Conservation (phyloP, 2,329 filamentous ascomycete genomes). For the Cytospora piceicola region DNA sequence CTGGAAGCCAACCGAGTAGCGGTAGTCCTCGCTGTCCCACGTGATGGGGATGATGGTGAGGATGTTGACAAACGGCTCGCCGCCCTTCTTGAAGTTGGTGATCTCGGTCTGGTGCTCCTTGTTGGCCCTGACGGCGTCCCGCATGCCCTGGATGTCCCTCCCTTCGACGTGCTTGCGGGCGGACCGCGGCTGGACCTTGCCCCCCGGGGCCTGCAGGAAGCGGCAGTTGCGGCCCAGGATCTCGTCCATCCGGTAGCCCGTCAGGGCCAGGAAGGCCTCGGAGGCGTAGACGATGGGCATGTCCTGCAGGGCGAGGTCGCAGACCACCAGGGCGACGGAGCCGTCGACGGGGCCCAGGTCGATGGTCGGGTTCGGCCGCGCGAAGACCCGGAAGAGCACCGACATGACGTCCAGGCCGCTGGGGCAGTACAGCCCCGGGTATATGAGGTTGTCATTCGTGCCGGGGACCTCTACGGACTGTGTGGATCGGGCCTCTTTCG, state of each 20-base stretch:
- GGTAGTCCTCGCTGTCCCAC: slow-evolving; percentile 66
- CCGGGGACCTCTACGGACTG: slow-evolving; percentile 24
- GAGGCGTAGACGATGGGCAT: slow-evolving; percentile 83
- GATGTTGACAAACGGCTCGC: slow-evolving; percentile 78
- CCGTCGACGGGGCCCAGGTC: slow-evolving; percentile 82
- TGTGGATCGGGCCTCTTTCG: slow-evolving; percentile 26
- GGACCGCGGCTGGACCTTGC: slow-evolving; percentile 62
- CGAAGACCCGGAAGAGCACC: slow-evolving; percentile 67
- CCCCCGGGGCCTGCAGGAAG: slow-evolving; percentile 78
- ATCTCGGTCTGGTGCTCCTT: slow-evolving; percentile 57
- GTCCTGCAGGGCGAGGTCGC: slow-evolving; percentile 75
- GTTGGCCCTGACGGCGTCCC: slow-evolving; percentile 48
- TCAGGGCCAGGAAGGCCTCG: slow-evolving; percentile 76
- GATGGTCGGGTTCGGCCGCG: slow-evolving; percentile 73
- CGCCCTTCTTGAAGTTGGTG: slow-evolving; percentile 82
- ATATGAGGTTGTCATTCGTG: slow-evolving; percentile 54
- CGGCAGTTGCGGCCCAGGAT: slow-evolving; percentile 81
- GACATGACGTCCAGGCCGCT: slow-evolving; percentile 60
- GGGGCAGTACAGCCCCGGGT: slow-evolving; percentile 58
- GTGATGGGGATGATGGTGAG: slow-evolving; percentile 83
- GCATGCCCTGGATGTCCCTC: slow-evolving; percentile 61
- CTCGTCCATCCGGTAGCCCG: slow-evolving; percentile 76
- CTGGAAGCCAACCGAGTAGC: slow-evolving; percentile 81
- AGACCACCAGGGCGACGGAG: slow-evolving; percentile 82
- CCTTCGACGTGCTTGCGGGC: slow-evolving; percentile 69